Base-by-base conservation (phyloP, 108 stramenopile genomes). In the Skeletonema tropicum region DNA sequence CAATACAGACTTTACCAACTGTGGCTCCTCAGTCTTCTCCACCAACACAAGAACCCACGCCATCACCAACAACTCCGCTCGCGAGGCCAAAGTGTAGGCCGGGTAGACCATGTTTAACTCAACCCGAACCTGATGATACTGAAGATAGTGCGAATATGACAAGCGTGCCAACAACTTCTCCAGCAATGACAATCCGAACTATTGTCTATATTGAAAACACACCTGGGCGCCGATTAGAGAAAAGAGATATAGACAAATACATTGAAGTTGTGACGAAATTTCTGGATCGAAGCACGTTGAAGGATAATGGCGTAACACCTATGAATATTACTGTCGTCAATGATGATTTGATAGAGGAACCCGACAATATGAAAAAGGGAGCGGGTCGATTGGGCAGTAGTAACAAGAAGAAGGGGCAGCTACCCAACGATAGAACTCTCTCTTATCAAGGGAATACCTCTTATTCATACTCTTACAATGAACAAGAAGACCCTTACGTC, bases 191-290 rank as follows among this genome's bases (percentile, higher is more conserved):
- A 2, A 41, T 74, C 29, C 64, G 65, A 26, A 15, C 55, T 1
- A 65, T 74, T 15, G 55, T 65, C 25, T 60, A 48, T 49, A 36
- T 74, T 49, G 73, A 64, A 41, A 66, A 65, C 41, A 64, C 65
- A 13, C 73, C 73, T 11, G 35, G 57, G 4, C 48, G 73, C 19
- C 21, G 13, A 12, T 57, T 74, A 55, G 52, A 3, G 23, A 35
- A 55, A 13, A 23, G 73, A 3, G 73, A 74, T 45, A 31, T 17
- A 5, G 49, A 55, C 29, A 31, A 74, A 26, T 74, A 66, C 49
- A 19, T 13, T 26, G 73, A 74, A 4, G 55, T 57, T 0, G 58
- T 74, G 30, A 31, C 33, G n/a, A 25, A 31, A 35, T 66, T 15
- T 4, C 52, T 74, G 5, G 17, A 57, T 32, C 30, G 42, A 25